Conservation (phyloP, 169 alveolate species). For the Eimeria acervulina region DNA sequence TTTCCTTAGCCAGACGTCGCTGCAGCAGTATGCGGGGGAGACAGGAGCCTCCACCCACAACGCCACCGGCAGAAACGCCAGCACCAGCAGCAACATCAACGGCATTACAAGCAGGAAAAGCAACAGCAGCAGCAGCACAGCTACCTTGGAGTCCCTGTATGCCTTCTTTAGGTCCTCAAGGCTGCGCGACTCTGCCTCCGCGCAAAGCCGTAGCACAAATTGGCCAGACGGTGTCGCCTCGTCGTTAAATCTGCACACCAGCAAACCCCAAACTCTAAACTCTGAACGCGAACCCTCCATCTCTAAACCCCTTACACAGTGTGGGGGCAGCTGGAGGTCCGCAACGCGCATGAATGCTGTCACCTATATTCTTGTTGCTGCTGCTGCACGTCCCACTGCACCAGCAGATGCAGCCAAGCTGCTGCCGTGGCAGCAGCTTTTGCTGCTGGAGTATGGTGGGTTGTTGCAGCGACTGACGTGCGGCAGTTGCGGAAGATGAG, state of each 20-base stretch:
- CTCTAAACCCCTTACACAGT: background rate
- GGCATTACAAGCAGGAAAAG: background rate
- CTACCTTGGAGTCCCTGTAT: slow-evolving; percentile 71
- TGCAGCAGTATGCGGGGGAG: background rate
- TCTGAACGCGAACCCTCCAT: background rate
- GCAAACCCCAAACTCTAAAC: slow-evolving; percentile 1
- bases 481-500: slow-evolving; percentile 83
- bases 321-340: background rate
- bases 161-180: slow-evolving; percentile 68
- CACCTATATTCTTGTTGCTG: background rate
- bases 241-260: slow-evolving; percentile 75
- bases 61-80: background rate
- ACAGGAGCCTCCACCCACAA: background rate
- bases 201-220: slow-evolving; percentile 77
- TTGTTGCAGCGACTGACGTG: slow-evolving; percentile 56
- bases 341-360: background rate
- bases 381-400: background rate
- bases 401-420: background rate
- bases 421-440: background rate
- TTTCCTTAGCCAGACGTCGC: background rate
- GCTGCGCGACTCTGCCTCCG: slow-evolving; percentile 77
- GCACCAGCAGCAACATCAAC: background rate
- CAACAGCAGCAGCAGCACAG: background rate
- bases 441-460: slow-evolving; percentile 31
- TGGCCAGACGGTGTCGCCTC: slow-evolving; percentile 78